Evolutionary conservation across 2,329 filamentous ascomycete genomes (phyloP).

Genomic region (Neofusicoccum kwambonambiense): DNA sequence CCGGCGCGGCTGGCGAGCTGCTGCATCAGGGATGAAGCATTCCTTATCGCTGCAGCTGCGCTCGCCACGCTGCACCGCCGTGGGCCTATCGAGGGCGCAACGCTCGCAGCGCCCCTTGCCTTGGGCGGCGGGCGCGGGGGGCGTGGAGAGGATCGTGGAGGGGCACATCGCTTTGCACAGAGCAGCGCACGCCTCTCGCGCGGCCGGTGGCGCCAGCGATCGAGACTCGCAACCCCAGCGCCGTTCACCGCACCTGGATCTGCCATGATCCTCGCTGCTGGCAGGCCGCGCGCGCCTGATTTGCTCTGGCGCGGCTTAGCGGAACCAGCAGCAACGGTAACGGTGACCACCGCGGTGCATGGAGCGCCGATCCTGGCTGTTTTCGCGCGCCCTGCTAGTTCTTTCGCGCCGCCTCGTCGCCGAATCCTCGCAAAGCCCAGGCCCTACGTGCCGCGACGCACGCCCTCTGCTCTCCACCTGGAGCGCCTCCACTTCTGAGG

Average conservation of each 20-base stretch:
- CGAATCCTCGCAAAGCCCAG: slow-evolving; percentile 16
- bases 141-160: slow-evolving; percentile 9
- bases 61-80: slow-evolving; percentile 5
- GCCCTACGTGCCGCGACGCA: slow-evolving; percentile 17
- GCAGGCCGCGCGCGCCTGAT: slow-evolving; percentile 12
- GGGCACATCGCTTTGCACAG: neutral
- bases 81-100: neutral
- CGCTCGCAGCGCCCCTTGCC: slow-evolving; percentile 12
- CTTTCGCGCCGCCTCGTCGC: slow-evolving; percentile 13
- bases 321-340: slow-evolving; percentile 15
- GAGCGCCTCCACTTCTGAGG: slow-evolving; percentile 14
- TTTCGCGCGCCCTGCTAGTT: slow-evolving; percentile 14
- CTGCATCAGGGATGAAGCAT: slow-evolving; percentile 12
- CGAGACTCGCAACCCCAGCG: slow-evolving; percentile 13
- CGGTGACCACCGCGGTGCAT: slow-evolving; percentile 13
- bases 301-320: slow-evolving; percentile 14
- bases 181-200: slow-evolving; percentile 11
- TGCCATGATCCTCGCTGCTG: slow-evolving; percentile 16
- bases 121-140: neutral
- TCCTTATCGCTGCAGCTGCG: slow-evolving; percentile 13
- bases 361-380: slow-evolving; percentile 15
- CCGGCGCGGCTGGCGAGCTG: slow-evolving; percentile 1
- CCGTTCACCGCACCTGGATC: slow-evolving; percentile 13
- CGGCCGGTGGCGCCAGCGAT: slow-evolving; percentile 14
- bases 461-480: slow-evolving; percentile 8